Percentiles rank a stretch among this genome's conserved stretches.
These are phyloP conservation scores for Raphanus raphanistrum DNA, from an alignment of 345 rosid genomes.

Conservation along the genomic window DNA sequence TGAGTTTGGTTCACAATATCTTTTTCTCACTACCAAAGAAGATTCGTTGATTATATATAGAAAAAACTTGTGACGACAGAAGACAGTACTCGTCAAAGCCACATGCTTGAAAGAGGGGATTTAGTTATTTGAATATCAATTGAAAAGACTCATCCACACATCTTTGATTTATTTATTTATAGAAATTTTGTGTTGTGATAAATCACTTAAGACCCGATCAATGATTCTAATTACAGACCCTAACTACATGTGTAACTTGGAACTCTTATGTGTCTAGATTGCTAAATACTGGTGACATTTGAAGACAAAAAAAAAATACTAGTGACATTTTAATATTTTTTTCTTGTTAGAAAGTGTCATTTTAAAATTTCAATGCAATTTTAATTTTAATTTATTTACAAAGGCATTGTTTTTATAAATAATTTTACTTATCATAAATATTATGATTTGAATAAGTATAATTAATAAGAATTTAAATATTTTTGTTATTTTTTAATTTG, in stretches of 20 bases:
- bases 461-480: too few species aligned
- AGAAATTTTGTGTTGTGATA: background rate
- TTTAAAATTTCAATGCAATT: too few species aligned
- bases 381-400: too few species aligned
- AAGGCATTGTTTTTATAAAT: too few species aligned
- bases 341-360: too few species aligned
- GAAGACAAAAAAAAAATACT: too few species aligned
- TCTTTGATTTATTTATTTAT: slow-evolving; percentile 9
- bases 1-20: slow-evolving; percentile 20
- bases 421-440: too few species aligned
- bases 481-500: too few species aligned
- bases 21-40: slow-evolving; percentile 24
- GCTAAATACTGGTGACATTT: background rate
- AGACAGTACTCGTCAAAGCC: slow-evolving; percentile 25
- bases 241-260: slow-evolving; percentile 3
- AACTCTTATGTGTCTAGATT: background rate
- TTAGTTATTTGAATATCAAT: slow-evolving; percentile 21
- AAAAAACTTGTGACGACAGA: slow-evolving; percentile 9
- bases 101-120: slow-evolving; percentile 19
- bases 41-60: slow-evolving; percentile 21
- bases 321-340: too few species aligned
- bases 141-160: slow-evolving; percentile 30
- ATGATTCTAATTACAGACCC: slow-evolving; percentile 12
- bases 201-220: slow-evolving; percentile 28
- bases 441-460: too few species aligned